Evolutionary conservation across 2,329 filamentous ascomycete species (phyloP).

Genomic region (Phyllosticta paracitricarpa): DNA sequence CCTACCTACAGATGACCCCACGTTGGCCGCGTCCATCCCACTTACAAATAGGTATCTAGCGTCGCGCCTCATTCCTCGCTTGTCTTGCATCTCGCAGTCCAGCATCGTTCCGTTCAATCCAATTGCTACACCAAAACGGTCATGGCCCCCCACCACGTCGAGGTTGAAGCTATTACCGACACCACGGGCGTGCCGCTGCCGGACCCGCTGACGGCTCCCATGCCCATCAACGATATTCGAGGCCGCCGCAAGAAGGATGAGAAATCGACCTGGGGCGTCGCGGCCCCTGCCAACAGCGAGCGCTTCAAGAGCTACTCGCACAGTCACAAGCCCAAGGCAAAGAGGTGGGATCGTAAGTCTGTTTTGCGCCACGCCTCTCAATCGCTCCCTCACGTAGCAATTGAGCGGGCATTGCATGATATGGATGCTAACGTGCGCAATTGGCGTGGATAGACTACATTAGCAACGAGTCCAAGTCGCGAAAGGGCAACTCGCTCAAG

Average conservation of each 20-base stretch:
- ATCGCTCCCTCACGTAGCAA: background rate
- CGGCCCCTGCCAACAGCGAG: constrained; percentile 67
- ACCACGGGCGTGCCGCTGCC: constrained; percentile 37
- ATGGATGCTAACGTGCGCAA: background rate
- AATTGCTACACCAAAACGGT: constrained; percentile 10
- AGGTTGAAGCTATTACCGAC: constrained; percentile 37
- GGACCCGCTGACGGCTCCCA: constrained; percentile 42
- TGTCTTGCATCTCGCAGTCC: background rate
- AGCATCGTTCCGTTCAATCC: background rate
- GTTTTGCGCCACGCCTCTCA: background rate
- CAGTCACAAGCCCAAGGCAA: constrained; percentile 61
- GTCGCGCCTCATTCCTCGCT: background rate
- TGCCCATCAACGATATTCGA: constrained; percentile 52
- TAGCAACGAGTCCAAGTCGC: constrained; percentile 44
- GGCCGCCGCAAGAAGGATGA: constrained; percentile 62
- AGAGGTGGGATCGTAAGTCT: constrained; percentile 71
- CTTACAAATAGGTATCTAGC: background rate
- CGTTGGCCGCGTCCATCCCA: background rate
- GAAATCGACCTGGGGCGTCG: constrained; percentile 61
- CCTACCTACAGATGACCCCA: background rate
- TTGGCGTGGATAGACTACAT: constrained; percentile 30
- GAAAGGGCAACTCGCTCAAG: constrained; percentile 58
- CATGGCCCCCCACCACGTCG: constrained; percentile 25
- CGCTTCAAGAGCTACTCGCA: constrained; percentile 67
- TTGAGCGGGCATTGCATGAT: background rate